phyloP scores from a whole-genome alignment of 1,139 yeast genomes.

The Saccharomyces hybrid region DNA sequence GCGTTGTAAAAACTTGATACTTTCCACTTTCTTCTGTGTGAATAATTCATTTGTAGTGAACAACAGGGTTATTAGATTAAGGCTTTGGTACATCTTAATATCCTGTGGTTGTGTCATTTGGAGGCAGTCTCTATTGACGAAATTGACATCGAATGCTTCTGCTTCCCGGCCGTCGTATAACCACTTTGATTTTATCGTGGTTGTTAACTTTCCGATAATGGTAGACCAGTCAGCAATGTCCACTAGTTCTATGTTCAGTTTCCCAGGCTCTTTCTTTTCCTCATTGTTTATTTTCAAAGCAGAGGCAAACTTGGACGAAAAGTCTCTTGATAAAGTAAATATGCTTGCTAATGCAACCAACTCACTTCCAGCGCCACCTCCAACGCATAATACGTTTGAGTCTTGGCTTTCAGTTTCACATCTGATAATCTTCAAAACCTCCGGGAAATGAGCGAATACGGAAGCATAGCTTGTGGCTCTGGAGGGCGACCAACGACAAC shows the following conservation, averaged over 20 bases:
- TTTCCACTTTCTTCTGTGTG: constrained; percentile 54
- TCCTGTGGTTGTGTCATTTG: constrained; percentile 16
- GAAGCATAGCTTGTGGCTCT: constrained; percentile 69
- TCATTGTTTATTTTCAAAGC: constrained; percentile 10
- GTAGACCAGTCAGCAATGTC: constrained; percentile 76
- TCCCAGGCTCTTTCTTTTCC: constrained; percentile 26
- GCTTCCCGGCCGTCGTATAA: constrained; percentile 32
- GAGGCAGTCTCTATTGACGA: constrained; percentile 46
- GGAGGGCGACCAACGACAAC: constrained; percentile 80
- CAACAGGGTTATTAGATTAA: constrained; percentile 54
- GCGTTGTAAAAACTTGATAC: constrained; percentile 52
- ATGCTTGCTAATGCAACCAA: constrained; percentile 61
- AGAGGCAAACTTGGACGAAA: constrained; percentile 28
- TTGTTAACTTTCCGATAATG: constrained; percentile 41
- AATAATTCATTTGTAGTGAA: constrained; percentile 86
- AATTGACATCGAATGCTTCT: constrained; percentile 38
- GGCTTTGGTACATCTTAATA: constrained; percentile 17
- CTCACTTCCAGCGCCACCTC: constrained; percentile 90
- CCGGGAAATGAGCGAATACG: constrained; percentile 46
- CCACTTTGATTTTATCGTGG: constrained; percentile 46
- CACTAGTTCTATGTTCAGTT: constrained; percentile 46
- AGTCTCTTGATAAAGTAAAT: constrained; percentile 38
- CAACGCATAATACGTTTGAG: constrained; percentile 51
- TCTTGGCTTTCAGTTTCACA: constrained; percentile 11
- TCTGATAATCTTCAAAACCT: constrained; percentile 36